A percentile compares a stretch with the other conserved stretches of the same genome.
These are phyloP conservation scores for Fusarium sp. DNA, from an alignment of 2,329 filamentous ascomycete genomes.

Conservation along the genomic window DNA sequence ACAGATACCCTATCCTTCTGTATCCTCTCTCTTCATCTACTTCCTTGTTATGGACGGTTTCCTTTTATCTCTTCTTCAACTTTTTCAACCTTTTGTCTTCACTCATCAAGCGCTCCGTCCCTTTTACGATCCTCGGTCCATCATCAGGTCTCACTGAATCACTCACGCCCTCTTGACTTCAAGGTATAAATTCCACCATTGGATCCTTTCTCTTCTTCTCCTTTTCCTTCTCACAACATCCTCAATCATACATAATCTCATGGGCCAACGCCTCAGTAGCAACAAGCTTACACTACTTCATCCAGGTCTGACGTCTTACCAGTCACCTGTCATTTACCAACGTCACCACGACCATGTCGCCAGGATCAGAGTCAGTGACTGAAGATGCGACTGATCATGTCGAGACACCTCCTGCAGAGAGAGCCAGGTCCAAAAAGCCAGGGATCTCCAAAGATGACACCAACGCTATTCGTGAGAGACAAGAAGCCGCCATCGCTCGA, in stretches of 20 bases:
- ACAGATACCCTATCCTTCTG: not conserved
- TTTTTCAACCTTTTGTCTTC: rapidly evolving
- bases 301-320: no score
- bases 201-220: not conserved
- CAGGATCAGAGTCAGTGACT: no score
- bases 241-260: not conserved
- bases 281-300: not conserved
- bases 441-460: no score
- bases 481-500: no score
- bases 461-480: no score
- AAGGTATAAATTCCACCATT: not conserved
- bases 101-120: not conserved
- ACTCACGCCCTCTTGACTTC: not conserved
- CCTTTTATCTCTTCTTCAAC: not conserved
- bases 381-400: no score
- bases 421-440: no score
- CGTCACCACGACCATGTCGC: no score
- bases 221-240: not conserved
- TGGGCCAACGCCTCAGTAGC: not conserved
- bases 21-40: not conserved
- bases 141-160: not conserved
- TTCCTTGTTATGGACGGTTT: not conserved
- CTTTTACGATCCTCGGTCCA: not conserved
- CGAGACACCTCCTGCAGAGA: no score
- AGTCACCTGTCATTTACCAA: no score